phyloP scores from a whole-genome alignment of 2,329 filamentous ascomycete genomes.

The Colletotrichum scovillei region DNA sequence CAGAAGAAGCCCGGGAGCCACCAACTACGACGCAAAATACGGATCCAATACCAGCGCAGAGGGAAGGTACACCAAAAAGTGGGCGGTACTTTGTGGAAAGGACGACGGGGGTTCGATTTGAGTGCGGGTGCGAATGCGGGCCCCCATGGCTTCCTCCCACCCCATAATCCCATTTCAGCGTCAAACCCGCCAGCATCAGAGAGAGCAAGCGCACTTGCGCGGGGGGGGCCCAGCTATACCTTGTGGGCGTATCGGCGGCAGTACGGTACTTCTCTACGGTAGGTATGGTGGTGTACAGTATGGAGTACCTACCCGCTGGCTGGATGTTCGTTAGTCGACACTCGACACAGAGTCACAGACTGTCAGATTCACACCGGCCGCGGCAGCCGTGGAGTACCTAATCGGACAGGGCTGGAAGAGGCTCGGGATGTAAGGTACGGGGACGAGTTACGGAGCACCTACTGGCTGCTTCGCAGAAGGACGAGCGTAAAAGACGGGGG shows the following conservation, averaged over 20 bases:
- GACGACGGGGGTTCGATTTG: slow-evolving; percentile 7
- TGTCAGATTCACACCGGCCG: neutral
- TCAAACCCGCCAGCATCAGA: slow-evolving; percentile 6
- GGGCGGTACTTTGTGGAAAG: slow-evolving; percentile 22
- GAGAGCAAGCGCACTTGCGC: neutral
- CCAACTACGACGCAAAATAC: neutral
- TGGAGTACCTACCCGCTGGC: too few relatives aligned
- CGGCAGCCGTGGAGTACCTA: neutral
- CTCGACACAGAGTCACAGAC: too few relatives aligned
- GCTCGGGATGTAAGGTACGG: slow-evolving; percentile 9
- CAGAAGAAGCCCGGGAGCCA: neutral
- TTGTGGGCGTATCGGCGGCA: neutral
- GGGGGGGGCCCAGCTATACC: neutral
- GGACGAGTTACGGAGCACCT: neutral
- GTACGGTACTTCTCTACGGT: neutral
- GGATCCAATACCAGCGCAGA: neutral
- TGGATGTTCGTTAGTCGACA: neutral
- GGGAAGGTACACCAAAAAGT: slow-evolving; percentile 24
- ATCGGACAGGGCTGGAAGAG: neutral
- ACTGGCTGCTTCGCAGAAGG: neutral
- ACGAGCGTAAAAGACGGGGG: neutral
- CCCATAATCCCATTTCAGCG: slow-evolving; percentile 27
- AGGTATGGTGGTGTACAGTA: too few relatives aligned
- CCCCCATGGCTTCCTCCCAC: slow-evolving; percentile 17
- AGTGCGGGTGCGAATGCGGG: slow-evolving; percentile 26